Evolutionary conservation across 768 basidiomycete genomes (phyloP), one percentile per base, ranked within the genome.

Genomic region (Boletus edulis): DNA sequence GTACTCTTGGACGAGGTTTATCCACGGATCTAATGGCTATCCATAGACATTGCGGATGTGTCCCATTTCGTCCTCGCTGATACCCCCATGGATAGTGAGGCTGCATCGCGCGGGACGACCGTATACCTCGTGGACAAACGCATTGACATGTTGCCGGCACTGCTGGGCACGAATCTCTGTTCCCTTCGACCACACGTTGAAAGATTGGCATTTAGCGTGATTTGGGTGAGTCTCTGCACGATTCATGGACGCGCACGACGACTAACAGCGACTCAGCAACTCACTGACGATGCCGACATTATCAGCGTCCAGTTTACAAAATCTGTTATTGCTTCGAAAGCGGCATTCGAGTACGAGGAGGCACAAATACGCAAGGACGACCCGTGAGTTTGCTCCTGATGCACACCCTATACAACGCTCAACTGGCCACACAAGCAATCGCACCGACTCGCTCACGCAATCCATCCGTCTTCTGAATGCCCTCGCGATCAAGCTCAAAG

Each of bases 121-220:
- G 96, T 99, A 1, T 99, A 98, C 69, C 83, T 99, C 2, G 96
- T 98, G 6, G 96, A 99, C 77, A 96, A 95, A 72, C 91, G 96
- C 34, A 94, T 99, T 48, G 97, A 98, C 75, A 99, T 99, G 97
- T 78, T 99, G 46, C 97, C 97, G 0, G 77, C 86, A 4, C 78
- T 99, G 10, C 78, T 99, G 7, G 97, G 97, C 1, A 98, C 96
- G 1, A 99, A 98, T 64, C 73, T 99, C 12, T 99, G 97, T 68
- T 96, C 94, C 5, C 76, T 99, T 38, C 74, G 96, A 45, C 94
- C 95, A 1, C 82, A 89, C 62, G 95, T 99, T 7, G 97, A 98
- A 72, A 80, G 97, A 27, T 71, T 99, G 44, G 97, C 96, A 3
- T 98, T 99, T 68, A 95, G 93, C 0, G 89, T 86, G 12, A 90